A percentile compares a stretch with the other conserved stretches of the same genome.
These are phyloP conservation scores for Porodaedalea pini DNA, from an alignment of 1,284 basidiomycete genomes.

Conservation along the genomic window DNA sequence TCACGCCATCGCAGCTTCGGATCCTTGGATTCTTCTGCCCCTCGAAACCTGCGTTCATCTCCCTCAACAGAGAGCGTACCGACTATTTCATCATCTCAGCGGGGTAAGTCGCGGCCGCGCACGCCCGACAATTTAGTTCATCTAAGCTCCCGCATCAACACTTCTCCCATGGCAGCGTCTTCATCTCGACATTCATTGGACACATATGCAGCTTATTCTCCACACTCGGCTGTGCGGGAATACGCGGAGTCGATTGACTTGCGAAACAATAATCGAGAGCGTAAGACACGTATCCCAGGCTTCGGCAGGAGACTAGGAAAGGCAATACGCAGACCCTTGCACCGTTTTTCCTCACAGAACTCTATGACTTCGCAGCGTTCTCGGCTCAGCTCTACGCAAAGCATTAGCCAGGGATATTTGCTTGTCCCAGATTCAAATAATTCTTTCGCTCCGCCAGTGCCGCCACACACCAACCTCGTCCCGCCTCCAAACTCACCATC, in stretches of 20 bases:
- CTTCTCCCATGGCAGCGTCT: constrained; percentile 15
- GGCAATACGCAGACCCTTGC: constrained; percentile 34
- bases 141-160: constrained; percentile 12
- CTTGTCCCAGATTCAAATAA: constrained; percentile 10
- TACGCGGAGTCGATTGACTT: constrained; percentile 28
- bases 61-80: constrained; percentile 15
- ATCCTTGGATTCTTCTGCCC: constrained; percentile 16
- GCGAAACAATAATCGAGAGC: constrained; percentile 37
- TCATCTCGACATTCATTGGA: constrained; percentile 4
- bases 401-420: constrained; percentile 27
- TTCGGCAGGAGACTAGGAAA: constrained; percentile 46
- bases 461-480: background rate
- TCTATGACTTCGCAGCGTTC: constrained; percentile 26
- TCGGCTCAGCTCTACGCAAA: constrained; percentile 25
- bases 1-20: constrained; percentile 18
- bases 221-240: constrained; percentile 4
- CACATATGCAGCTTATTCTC: background rate
- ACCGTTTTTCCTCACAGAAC: constrained; percentile 36
- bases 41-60: constrained; percentile 5
- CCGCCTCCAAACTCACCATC: constrained; percentile 29
- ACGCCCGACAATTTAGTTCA: constrained; percentile 9
- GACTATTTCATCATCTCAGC: constrained; percentile 4
- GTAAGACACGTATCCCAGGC: constrained; percentile 42
- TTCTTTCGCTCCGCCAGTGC: constrained; percentile 20
- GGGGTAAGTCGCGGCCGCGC: constrained; percentile 11